These are phyloP conservation scores for Plasmopara viticola DNA, from an alignment of 352 stramenopile species.

Conservation along the genomic window DNA sequence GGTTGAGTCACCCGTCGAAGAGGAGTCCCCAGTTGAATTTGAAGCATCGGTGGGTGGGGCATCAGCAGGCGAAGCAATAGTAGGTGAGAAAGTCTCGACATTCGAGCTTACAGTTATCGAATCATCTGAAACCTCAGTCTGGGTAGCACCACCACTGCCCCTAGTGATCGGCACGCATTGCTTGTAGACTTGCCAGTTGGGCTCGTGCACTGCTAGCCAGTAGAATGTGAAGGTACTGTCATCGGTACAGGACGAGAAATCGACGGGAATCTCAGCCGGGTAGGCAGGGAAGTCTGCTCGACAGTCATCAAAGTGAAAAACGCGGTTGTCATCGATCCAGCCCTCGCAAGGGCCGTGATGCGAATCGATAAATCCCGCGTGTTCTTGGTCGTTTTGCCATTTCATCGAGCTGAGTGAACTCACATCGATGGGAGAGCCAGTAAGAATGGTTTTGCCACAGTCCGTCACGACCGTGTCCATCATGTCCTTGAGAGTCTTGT, in stretches of 20 bases:
- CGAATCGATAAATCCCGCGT: constrained; percentile 35
- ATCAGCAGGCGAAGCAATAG: too few species aligned
- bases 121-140: constrained; percentile 12
- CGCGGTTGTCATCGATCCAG: constrained; percentile 36
- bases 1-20: too few species aligned
- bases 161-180: constrained; percentile 35
- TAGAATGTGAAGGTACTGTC: constrained; percentile 54
- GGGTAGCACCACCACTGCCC: constrained; percentile 8
- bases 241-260: constrained; percentile 42
- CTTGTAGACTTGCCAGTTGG: constrained; percentile 55
- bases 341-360: constrained; percentile 44
- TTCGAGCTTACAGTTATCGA: not conserved
- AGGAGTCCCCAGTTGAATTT: too few species aligned
- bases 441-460: constrained; percentile 22
- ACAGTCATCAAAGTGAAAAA: constrained; percentile 40
- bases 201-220: constrained; percentile 47
- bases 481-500: constrained; percentile 26
- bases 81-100: too few species aligned
- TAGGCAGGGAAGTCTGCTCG: constrained; percentile 26
- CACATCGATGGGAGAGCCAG: constrained; percentile 24
- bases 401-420: constrained; percentile 28
- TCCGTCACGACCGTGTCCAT: constrained; percentile 25
- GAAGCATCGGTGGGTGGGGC: too few species aligned
- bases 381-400: constrained; percentile 43
- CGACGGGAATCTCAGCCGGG: constrained; percentile 43